Evolutionary conservation across 306 rosid species (phyloP), one percentile per base, ranked within the genome.

Genomic region (Quercus rubra): DNA sequence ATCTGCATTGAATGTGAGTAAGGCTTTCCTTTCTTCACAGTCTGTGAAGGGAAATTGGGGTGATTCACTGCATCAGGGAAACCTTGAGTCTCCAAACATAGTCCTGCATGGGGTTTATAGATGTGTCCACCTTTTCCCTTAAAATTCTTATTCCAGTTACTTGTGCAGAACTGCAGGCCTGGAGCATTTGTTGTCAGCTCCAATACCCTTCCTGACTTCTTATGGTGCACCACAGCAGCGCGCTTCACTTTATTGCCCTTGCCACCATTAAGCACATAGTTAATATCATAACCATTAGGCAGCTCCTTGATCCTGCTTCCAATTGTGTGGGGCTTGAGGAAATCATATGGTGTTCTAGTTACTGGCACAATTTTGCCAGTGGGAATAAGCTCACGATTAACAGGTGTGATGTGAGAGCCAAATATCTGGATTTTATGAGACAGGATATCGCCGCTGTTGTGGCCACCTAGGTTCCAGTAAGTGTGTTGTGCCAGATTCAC

Each of bases 391-490:
- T 85, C 15, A 28, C 77, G 81, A 61, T 92, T 91, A 9, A 88
- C 89, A 23, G 35, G 46, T 12, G 98, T 94, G 84, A 79, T 88
- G 25, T 87, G 55, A 28, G 98, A 94, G 10, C 89, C 96, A 66
- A 86, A 92, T 54, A 94, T 92, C 54, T 90, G 87, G 13, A 92
- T 33, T 0, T 80, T 27, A 23, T 94, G 89, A 38, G 86, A 80
- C 9, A 94, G 90, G 72, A 94, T 83, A 20, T 84, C 57, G 17
- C 98, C 97, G 21, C 91, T 85, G 82, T 86, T 82, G 61, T 94
- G 94, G 46, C 90, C 88, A 6, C 97, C 97, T 3, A 94, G 84
- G 89, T 91, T 94, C 98, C 98, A 94, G 52, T 88, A 94, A 1
- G 89, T 84, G 58, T 92, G 98, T 77, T 90, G 89, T 2, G 91